These are phyloP conservation scores for Trichosporon sp. DNA, from an alignment of 1,284 basidiomycete species.

Conservation along the genomic window DNA sequence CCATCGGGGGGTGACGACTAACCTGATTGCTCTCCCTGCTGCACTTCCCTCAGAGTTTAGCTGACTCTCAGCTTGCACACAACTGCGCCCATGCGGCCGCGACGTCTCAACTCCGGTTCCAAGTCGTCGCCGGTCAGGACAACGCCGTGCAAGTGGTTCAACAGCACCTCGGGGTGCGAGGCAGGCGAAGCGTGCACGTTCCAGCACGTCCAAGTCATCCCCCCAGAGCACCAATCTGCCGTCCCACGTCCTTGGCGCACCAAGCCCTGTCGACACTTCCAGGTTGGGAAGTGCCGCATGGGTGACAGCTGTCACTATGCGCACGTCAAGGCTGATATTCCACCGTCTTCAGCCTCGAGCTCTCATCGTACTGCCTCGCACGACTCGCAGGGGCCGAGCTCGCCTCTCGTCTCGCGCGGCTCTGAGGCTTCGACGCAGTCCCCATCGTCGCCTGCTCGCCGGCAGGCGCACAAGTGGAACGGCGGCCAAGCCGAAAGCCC, in stretches of 20 bases:
- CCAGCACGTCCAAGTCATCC: slow-evolving; percentile 49
- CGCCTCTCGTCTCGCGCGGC: neutral
- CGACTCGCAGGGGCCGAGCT: neutral
- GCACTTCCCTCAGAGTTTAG: neutral
- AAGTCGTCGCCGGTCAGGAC: slow-evolving; percentile 27
- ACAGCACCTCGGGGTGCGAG: slow-evolving; percentile 49
- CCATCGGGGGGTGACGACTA: no score
- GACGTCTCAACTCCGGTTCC: neutral
- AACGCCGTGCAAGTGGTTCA: slow-evolving; percentile 52
- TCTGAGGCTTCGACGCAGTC: neutral
- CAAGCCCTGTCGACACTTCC: slow-evolving; percentile 52
- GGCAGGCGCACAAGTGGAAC: neutral
- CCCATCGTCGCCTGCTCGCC: no score
- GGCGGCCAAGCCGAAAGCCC: neutral
- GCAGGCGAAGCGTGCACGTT: slow-evolving; percentile 47
- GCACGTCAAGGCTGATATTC: slow-evolving; percentile 40
- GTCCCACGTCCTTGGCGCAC: slow-evolving; percentile 52
- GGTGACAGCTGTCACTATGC: slow-evolving; percentile 55
- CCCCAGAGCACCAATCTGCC: slow-evolving; percentile 34
- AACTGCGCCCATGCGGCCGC: slow-evolving; percentile 3
- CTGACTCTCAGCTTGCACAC: slow-evolving; percentile 35
- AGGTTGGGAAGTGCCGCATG: slow-evolving; percentile 45
- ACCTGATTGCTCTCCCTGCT: no score
- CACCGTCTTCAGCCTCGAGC: neutral
- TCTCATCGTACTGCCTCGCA: neutral